These are phyloP conservation scores for Alternaria brassicicola DNA, from an alignment of 2,329 filamentous ascomycete genomes.

Conservation along the genomic window DNA sequence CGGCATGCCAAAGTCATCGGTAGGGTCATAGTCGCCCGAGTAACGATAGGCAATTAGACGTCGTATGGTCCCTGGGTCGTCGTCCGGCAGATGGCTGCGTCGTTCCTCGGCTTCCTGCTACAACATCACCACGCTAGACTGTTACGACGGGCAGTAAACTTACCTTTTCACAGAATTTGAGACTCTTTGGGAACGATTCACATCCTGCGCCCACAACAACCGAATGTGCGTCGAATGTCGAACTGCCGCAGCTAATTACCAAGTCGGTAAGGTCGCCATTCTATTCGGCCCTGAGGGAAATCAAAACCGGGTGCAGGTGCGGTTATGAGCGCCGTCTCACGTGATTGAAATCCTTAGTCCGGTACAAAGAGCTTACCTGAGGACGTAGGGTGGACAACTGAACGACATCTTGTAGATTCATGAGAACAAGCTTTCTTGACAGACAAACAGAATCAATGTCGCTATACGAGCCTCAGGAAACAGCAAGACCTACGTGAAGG, in stretches of 20 bases:
- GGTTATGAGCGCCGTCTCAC: too few relatives aligned
- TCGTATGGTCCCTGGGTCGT: constrained; percentile 28
- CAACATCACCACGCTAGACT: background rate
- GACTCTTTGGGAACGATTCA: constrained; percentile 23
- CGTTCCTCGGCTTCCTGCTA: constrained; percentile 17
- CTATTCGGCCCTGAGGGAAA: constrained; percentile 13
- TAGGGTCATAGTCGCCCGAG: constrained; percentile 27
- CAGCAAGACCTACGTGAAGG: too few relatives aligned
- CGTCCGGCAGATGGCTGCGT: constrained; percentile 21
- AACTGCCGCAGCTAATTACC: constrained; percentile 21
- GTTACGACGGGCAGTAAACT: background rate
- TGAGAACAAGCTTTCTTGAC: background rate
- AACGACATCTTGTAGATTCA: background rate
- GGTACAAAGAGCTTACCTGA: background rate
- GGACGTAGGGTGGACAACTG: background rate
- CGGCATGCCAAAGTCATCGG: background rate
- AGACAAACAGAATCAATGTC: too few relatives aligned
- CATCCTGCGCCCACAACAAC: constrained; percentile 19
- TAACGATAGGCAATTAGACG: constrained; percentile 29
- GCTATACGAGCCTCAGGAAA: too few relatives aligned
- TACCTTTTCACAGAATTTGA: constrained; percentile 10
- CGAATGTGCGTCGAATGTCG: constrained; percentile 22
- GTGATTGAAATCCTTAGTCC: background rate
- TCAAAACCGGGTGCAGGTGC: background rate
- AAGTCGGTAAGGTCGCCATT: constrained; percentile 26